phyloP scores from a whole-genome alignment of 2,329 filamentous ascomycete species.

The Exophiala spinifera region DNA sequence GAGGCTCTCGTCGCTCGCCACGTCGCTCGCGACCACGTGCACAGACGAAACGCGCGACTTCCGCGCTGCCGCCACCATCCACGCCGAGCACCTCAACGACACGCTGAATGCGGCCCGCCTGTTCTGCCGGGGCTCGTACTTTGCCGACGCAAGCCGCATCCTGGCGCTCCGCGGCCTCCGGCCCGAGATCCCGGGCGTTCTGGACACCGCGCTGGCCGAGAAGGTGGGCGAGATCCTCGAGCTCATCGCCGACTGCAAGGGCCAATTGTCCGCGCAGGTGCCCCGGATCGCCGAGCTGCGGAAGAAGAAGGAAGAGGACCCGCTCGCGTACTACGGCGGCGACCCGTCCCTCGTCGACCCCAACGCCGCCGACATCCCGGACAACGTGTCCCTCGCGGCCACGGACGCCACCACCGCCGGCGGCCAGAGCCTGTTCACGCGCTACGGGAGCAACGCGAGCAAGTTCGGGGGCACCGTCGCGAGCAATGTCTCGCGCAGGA shows the following conservation, averaged over 20 bases:
- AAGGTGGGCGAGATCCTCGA: conserved; percentile 80
- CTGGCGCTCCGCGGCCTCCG: conserved; percentile 59
- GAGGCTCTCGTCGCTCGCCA: conserved; percentile 67
- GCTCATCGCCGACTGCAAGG: conserved; percentile 87
- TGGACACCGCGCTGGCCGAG: conserved; percentile 78
- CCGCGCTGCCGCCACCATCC: conserved; percentile 71
- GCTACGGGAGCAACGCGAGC: conserved; percentile 63
- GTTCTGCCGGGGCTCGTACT: conserved; percentile 82
- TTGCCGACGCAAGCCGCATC: conserved; percentile 82
- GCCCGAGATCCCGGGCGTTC: conserved; percentile 62
- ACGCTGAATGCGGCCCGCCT: conserved; percentile 67
- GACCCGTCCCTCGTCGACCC: conserved; percentile 55
- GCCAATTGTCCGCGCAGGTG: conserved; percentile 78
- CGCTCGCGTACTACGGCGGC: conserved; percentile 83
- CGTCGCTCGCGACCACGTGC: conserved; percentile 71
- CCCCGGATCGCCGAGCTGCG: conserved; percentile 82
- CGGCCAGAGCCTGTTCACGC: conserved; percentile 83
- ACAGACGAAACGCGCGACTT: conserved; percentile 79
- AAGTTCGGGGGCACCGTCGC: conserved; percentile 54
- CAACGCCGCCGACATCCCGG: conserved; percentile 69
- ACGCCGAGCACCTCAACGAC: conserved; percentile 76
- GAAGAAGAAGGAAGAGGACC: conserved; percentile 75
- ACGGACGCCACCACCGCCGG: conserved; percentile 74
- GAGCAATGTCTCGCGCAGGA: conserved; percentile 72
- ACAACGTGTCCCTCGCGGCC: conserved; percentile 87